Base-by-base conservation (phyloP, 306 rosid species). In the Rosa multiflora region DNA sequence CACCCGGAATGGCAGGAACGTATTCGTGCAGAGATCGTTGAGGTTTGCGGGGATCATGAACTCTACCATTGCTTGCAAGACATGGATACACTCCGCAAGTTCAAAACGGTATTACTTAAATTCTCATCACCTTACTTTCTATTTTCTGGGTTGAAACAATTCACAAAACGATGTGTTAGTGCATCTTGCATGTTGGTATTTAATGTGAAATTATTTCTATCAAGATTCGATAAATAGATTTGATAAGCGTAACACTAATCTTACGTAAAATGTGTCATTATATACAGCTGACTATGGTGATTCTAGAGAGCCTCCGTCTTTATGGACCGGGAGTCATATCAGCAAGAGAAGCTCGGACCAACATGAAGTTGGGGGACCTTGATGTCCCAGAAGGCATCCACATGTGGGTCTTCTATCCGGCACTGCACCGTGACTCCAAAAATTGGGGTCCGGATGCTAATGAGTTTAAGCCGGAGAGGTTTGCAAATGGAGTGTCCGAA, bases 1-100 rank as follows among this genome's bases (percentile, higher is more conserved):
- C 78, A 79, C 29, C 74, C 35, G 4, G 49, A 79, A 15, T 79
- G 83, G 83, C 83, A 79, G 74, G 62, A 68, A 23, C 68, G 49
- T 32, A n/a, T 64, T 55, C 76, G 78, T 14, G 49, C 62, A 35
- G 83, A 73, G 35, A 73, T 79, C 23, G 26, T 20, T 21, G 78
- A 72, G 61, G 67, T 40, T 18, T 40, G 26, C 67, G 68, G 74
- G 71, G 83, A 39, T 73, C 58, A 20, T 74, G 53, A 58, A 44
- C 53, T 58, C 42, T 49, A 56, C 17, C 53, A 74, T 74, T 56
- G 78, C 78, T 59, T 74, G 78, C 78, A 74, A 74, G 69, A 74
- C 55, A 26, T 58, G 69, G 78, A 42, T 23, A 58, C 5, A 42
- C 29, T 53, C 17, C 51, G 67, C 77, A 73, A 73, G 37, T 39